Percentiles rank a stretch among this genome's conserved stretches.
Conservation (phyloP, 1,284 basidiomycete genomes). For the Pholiota adiposa region DNA sequence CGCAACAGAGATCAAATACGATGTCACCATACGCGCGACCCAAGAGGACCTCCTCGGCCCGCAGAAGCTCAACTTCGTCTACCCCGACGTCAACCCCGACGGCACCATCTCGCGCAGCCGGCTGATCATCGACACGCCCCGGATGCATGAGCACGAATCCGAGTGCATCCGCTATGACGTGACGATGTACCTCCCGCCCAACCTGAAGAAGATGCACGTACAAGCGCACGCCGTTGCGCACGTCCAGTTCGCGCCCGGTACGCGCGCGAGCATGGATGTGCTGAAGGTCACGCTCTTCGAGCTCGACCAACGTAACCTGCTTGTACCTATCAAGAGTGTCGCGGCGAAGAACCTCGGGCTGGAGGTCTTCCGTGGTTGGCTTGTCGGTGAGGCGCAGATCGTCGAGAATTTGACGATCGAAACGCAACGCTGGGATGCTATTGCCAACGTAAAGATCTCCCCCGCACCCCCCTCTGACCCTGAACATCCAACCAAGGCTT, state of each 20-base stretch:
- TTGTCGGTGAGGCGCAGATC: constrained; percentile 58
- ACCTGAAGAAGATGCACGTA: constrained; percentile 50
- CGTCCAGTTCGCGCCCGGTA: constrained; percentile 50
- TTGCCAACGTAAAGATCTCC: constrained; percentile 50
- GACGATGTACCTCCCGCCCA: constrained; percentile 51
- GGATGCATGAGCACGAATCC: constrained; percentile 23
- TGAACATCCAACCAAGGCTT: constrained; percentile 36
- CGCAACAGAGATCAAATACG: constrained; percentile 49
- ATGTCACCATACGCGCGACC: constrained; percentile 49
- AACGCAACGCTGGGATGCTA: constrained; percentile 56
- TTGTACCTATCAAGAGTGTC: constrained; percentile 47
- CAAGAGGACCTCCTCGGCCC: constrained; percentile 38
- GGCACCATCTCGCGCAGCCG: constrained; percentile 39
- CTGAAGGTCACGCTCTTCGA: constrained; percentile 49
- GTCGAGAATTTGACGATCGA: constrained; percentile 44
- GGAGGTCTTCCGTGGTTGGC: constrained; percentile 56
- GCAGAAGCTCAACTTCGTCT: constrained; percentile 36
- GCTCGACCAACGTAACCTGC: constrained; percentile 42
- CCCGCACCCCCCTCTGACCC: constrained; percentile 40
- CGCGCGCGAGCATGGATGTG: constrained; percentile 43
- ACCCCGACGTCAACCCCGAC: constrained; percentile 35
- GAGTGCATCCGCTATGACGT: constrained; percentile 61
- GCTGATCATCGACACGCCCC: constrained; percentile 39
- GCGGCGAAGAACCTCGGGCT: constrained; percentile 42
- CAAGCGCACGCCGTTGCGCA: constrained; percentile 45